Base-by-base conservation (phyloP, 2,329 filamentous ascomycete species). In the Sporothrix humicola region DNA sequence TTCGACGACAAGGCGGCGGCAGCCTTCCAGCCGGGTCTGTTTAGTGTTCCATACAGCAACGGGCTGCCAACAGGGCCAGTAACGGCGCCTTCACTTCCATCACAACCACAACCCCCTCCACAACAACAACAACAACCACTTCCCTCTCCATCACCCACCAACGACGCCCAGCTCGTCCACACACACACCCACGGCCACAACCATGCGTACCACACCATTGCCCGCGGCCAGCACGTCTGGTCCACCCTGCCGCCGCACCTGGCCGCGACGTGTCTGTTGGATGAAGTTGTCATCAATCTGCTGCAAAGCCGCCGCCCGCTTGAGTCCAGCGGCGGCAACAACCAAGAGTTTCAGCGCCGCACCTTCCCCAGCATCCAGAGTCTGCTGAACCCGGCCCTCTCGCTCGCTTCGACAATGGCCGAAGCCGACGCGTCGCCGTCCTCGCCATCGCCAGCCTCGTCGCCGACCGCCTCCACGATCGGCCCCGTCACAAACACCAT, bases 221-320 rank as follows among this genome's bases (percentile, higher is more conserved):
- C 65, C 65, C 20, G 17, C 10, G 65, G 65, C 65, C 65, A 69
- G 65, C 65, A 69, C 17, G 69, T 71, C n/a, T 71, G 68, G 69
- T 37, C 54, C 7, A 71, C 54, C 1, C 54, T 71, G 15, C 69
- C 69, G 42, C 69, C 69, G 13, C 69, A 71, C 42, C 54, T 71
- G 69, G 31, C 54, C 6, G 54, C 54, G n/a, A 71, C 69, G 12
- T 71, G 69, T 50, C 37, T 48, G 37, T 20, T 71, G 1, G 69
- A 71, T 20, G 69, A 71, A 7, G 69, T 71, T 17, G 56, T 71
- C 37, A 48, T 71, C 20, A 44, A 61, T 9, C 15, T 71, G 54
- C 54, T 71, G n/a, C 69, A 26, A 44, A 48, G 54, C 50, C 54
- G 69, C 1, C 69, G 69, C 5, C 42, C 42, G 37, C 54, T 71